Percentiles rank a stretch among this genome's conserved stretches.
These are phyloP conservation scores for Geosmithia flava DNA, from an alignment of 2,329 filamentous ascomycete species.

Conservation along the genomic window DNA sequence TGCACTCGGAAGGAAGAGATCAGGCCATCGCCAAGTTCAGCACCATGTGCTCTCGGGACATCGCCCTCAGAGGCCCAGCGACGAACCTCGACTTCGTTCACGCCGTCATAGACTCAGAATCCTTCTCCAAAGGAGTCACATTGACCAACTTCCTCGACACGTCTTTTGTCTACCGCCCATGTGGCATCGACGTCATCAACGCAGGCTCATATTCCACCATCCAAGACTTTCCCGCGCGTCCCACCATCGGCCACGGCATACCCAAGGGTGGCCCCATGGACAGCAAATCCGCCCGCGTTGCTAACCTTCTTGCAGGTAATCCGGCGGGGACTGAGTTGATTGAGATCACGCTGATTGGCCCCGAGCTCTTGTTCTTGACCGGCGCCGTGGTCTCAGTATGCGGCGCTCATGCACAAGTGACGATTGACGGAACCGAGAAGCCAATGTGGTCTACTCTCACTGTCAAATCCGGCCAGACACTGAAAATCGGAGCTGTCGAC, in stretches of 20 bases:
- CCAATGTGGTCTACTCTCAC: conserved; percentile 43
- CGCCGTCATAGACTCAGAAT: conserved; percentile 29
- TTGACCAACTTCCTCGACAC: conserved; percentile 41
- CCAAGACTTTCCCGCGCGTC: conserved; percentile 46
- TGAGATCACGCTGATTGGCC: conserved; percentile 48
- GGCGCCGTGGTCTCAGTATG: conserved; percentile 43
- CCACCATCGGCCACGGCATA: conserved; percentile 43
- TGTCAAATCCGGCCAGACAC: conserved; percentile 28
- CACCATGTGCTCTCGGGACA: conserved; percentile 28
- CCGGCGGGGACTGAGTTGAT: conserved; percentile 34
- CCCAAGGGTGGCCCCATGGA: conserved; percentile 51
- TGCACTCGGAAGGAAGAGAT: conserved; percentile 21
- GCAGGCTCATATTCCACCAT: conserved; percentile 45
- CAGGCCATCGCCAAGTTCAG: conserved; percentile 30
- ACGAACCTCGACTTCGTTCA: conserved; percentile 45
- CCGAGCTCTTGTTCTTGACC: conserved; percentile 41
- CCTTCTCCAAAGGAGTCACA: conserved; percentile 36
- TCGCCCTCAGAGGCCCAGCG: conserved; percentile 30
- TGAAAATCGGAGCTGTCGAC: conserved; percentile 41
- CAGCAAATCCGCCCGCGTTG: conserved; percentile 40
- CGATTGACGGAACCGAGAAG: conserved; percentile 32
- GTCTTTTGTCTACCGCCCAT: conserved; percentile 32
- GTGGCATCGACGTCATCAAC: conserved; percentile 42
- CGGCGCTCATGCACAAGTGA: conserved; percentile 38
- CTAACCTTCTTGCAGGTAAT: conserved; percentile 49